Conservation (phyloP, 805 yeast genomes). For the Cyberlindnera sargentensis region DNA sequence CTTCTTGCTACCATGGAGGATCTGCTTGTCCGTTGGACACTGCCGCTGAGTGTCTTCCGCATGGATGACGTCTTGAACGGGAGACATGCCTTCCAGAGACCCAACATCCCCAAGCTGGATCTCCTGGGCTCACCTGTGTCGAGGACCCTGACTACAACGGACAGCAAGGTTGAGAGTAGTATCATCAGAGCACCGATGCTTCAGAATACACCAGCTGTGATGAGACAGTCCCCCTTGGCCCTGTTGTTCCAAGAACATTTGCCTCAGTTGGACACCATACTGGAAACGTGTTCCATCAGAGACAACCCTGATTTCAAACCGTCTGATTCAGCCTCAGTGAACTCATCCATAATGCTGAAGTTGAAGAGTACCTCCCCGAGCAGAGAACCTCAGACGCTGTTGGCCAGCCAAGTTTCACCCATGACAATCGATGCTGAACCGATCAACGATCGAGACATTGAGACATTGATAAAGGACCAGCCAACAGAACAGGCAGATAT, state of each 20-base stretch:
- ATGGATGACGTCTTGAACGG: slow-evolving; percentile 27
- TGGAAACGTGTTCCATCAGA: slow-evolving; percentile 1
- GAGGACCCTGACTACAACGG: background rate
- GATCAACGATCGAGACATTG: slow-evolving; percentile 5
- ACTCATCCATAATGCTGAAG: background rate
- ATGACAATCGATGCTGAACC: slow-evolving; percentile 8
- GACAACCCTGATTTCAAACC: background rate
- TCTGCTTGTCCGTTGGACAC: slow-evolving; percentile 29
- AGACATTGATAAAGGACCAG: slow-evolving; percentile 4
- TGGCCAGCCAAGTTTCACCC: background rate
- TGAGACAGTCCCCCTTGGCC: background rate
- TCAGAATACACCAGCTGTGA: background rate
- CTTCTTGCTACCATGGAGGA: slow-evolving; percentile 30
- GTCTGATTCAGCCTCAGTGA: background rate
- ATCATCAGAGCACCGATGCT: slow-evolving; percentile 8
- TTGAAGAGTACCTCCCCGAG: background rate
- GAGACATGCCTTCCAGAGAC: slow-evolving; percentile 27
- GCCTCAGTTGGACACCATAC: background rate
- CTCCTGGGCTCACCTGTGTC: background rate
- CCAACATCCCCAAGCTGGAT: slow-evolving; percentile 12
- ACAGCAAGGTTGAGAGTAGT: slow-evolving; percentile 8
- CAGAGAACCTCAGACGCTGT: background rate
- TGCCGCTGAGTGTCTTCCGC: slow-evolving; percentile 22
- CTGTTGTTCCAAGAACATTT: background rate
- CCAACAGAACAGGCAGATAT: slow-evolving; percentile 2